phyloP scores from a whole-genome alignment of 495 filamentous ascomycete species.

The Lepidopterella palustris region DNA sequence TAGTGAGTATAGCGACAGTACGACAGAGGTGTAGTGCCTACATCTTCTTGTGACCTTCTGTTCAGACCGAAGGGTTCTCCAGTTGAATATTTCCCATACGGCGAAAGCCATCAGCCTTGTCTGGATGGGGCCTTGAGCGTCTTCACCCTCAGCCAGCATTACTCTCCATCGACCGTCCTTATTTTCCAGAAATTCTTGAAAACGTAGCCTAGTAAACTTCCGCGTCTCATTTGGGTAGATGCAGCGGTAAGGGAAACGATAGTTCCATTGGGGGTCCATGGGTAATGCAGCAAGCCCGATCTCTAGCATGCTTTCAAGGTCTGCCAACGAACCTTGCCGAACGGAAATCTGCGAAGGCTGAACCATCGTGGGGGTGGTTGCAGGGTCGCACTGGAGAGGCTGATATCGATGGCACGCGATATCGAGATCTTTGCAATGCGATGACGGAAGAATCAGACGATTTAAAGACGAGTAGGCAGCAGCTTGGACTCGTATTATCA shows the following conservation, averaged over 20 bases:
- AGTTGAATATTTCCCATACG: constrained; percentile 14
- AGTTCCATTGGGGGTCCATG: constrained; percentile 20
- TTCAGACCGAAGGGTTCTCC: not conserved
- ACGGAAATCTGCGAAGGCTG: not conserved
- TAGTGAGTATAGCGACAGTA: not conserved
- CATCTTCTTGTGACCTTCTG: not conserved
- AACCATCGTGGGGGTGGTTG: not conserved
- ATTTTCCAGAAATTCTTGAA: constrained; percentile 12
- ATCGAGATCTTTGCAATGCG: not conserved
- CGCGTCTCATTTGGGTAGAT: constrained; percentile 9
- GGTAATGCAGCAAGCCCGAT: constrained; percentile 14
- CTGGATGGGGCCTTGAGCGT: not conserved
- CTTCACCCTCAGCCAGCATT: constrained; percentile 7
- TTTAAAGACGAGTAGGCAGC: not conserved
- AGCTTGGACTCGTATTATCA: not conserved
- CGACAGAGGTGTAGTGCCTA: not conserved
- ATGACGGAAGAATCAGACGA: not conserved
- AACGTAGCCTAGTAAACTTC: constrained; percentile 1
- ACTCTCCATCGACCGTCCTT: constrained; percentile 9
- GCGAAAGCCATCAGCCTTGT: constrained; percentile 5
- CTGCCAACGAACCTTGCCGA: not conserved
- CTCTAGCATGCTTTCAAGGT: constrained; percentile 12
- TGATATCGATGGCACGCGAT: not conserved
- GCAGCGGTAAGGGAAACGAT: constrained; percentile 11
- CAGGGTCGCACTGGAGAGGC: not conserved